A percentile compares a stretch with the other conserved stretches of the same genome.
These are phyloP conservation scores for Neofusicoccum parvum DNA, from an alignment of 2,329 filamentous ascomycete genomes.

Conservation along the genomic window DNA sequence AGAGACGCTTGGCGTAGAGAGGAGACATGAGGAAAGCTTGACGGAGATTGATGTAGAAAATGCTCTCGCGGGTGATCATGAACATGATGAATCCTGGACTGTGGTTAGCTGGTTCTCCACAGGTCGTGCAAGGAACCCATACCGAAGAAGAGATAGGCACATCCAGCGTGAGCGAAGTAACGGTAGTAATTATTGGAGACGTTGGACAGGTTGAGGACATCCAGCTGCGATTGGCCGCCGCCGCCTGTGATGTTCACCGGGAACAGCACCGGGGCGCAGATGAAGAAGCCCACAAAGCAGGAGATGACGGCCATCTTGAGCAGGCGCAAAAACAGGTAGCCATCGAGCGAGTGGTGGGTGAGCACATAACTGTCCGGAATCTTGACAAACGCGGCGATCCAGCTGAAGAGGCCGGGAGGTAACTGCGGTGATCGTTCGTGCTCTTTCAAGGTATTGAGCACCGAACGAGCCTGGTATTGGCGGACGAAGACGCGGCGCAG, in stretches of 20 bases:
- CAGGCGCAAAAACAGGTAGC: slow-evolving; percentile 87
- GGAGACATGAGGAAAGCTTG: slow-evolving; percentile 90
- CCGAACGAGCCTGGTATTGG: slow-evolving; percentile 57
- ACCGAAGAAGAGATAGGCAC: slow-evolving; percentile 80
- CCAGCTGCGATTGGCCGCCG: slow-evolving; percentile 64
- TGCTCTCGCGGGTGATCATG: slow-evolving; percentile 81
- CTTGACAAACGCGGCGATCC: slow-evolving; percentile 52
- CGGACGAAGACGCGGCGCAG: slow-evolving; percentile 53
- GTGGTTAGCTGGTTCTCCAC: neutral
- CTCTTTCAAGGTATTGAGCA: slow-evolving; percentile 10
- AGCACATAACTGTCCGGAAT: slow-evolving; percentile 76
- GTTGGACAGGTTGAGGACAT: slow-evolving; percentile 79
- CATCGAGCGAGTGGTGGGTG: slow-evolving; percentile 89
- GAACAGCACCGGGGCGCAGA: slow-evolving; percentile 84
- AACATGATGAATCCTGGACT: slow-evolving; percentile 74
- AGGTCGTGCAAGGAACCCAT: neutral
- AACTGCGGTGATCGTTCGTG: slow-evolving; percentile 19
- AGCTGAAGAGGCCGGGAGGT: slow-evolving; percentile 31
- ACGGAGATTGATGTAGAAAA: slow-evolving; percentile 90
- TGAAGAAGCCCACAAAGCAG: slow-evolving; percentile 63
- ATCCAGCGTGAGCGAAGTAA: slow-evolving; percentile 79
- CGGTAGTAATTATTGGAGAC: slow-evolving; percentile 59
- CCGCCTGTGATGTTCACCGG: slow-evolving; percentile 87
- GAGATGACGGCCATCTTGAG: slow-evolving; percentile 55
- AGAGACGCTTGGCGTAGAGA: slow-evolving; percentile 80